phyloP scores from a whole-genome alignment of 805 yeast species.

The Starmerella scarabaei region DNA sequence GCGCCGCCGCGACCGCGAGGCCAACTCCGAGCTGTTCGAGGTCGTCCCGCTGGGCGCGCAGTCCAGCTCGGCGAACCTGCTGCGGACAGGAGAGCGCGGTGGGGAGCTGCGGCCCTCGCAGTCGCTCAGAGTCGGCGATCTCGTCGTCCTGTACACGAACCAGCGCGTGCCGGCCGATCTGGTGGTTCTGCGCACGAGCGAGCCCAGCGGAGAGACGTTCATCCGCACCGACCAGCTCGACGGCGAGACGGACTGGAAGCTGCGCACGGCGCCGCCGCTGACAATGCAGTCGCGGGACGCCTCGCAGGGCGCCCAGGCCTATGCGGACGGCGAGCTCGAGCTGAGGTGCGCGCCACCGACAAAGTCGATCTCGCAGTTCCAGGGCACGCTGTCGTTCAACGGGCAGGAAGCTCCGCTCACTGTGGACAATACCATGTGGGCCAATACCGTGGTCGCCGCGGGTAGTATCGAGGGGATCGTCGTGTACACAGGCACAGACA shows the following conservation, averaged over 20 bases:
- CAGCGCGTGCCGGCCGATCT: constrained; percentile 89
- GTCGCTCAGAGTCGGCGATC: constrained; percentile 71
- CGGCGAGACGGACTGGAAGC: constrained; percentile 99
- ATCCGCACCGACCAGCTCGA: constrained; percentile 95
- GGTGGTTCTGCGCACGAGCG: constrained; percentile 72
- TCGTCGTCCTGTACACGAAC: constrained; percentile 66
- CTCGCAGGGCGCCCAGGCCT: constrained; percentile 24
- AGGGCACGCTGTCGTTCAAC: constrained; percentile 56
- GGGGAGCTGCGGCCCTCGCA: constrained; percentile 37
- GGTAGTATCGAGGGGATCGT: constrained; percentile 84
- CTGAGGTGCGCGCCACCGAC: constrained; percentile 72
- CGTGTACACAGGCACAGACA: constrained; percentile 81
- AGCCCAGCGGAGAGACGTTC: constrained; percentile 70
- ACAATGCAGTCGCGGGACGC: constrained; percentile 51
- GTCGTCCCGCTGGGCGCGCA: constrained; percentile 31
- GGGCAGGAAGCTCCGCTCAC: constrained; percentile 44
- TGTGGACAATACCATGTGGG: constrained; percentile 94
- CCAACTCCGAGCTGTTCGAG: constrained; percentile 71
- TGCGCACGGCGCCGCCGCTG: constrained; percentile 60
- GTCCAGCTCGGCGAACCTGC: background rate
- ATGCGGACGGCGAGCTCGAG: constrained; percentile 31
- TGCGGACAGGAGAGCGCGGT: background rate
- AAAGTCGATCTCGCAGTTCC: constrained; percentile 67
- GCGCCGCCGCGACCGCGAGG: constrained; percentile 77
- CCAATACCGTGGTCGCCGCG: constrained; percentile 91